Evolutionary conservation across 176 grass and related monocot species (phyloP), one percentile per base, ranked within the genome.

Genomic region (Phragmites australis): DNA sequence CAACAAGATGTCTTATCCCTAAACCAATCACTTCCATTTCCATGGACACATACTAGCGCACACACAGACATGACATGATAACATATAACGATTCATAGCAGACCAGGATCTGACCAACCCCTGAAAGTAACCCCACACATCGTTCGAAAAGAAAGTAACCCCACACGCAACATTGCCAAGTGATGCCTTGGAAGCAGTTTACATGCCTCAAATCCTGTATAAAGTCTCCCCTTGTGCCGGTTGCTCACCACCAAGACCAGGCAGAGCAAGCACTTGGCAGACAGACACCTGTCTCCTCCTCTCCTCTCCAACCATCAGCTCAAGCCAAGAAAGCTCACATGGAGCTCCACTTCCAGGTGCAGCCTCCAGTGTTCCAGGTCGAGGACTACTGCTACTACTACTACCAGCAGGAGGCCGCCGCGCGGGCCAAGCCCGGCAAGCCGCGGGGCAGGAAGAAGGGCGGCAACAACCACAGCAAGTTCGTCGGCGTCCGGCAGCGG

Each of bases 401-500:
- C 63, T 75, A 91, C 76, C 77, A 77, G 80, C 79, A 91, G 80
- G 68, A 51, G 72, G 85, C 74, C 9, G 88, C 87, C 39, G 81
- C 76, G 41, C 56, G 64, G 65, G 79, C 88, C 67, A 85, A 81
- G 82, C 81, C 87, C n/a, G 51, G 55, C 86, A 91, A 88, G 74
- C 89, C 81, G 37, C 88, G 89, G 45, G 82, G 76, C 76, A 75
- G 80, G 65, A 88, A 85, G 82, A 94, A 81, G 85, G 86, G 75
- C 59, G 67, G 71, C 75, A 90, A 72, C 50, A 78, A 62, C 87
- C 78, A 83, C 79, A 90, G 76, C 72, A 94, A 95, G 78, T 95
- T 95, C 74, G 88, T 99, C n/a, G 96, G 96, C 47, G 96, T 99
- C 22, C 76, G 96, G 68, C 90, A 95, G 83, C 82, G 88, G 22